Base-by-base conservation (phyloP, 192 early-diverging fungal species). In the Podila horticola region DNA sequence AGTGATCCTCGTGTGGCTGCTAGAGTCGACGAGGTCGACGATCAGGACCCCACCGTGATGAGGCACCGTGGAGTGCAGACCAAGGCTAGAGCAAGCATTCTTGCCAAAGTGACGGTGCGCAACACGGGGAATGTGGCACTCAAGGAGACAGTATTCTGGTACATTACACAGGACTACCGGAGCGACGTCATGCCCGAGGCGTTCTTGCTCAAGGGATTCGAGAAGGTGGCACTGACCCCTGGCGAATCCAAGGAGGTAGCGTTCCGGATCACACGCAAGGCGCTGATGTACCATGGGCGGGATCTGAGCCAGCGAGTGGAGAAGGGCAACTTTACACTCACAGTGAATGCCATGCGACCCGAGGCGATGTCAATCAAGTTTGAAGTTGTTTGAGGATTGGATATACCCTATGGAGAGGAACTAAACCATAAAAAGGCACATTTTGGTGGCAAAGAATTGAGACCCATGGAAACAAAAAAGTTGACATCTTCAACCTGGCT, bases 71-170 rank as follows among this genome's bases (percentile, higher is more conserved):
- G 2, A 19, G 24, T 4, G 2, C 61, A 3, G 20, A 30, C 34
- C 41, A 9, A 10, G n/a, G 72, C 58, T 2, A 76, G 72, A 24
- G 12, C 58, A 0, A 79, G 82, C 5, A 71, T 86, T 17, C 61
- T 59, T 5, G 87, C 82, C 1, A 69, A 67, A 0, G 36, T 91
- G 11, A 77, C 17, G 12, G 51, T 90, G 1, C 84, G 82, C 20
- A 90, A 90, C 76, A 76, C 74, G 7, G 83, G 88, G 11, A 67
- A 82, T 20, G 57, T 67, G 24, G 65, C 77, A 8, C 86, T 84
- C 68, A 89, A 88, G 57, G 89, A 92, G 69, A 66, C 82, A 0
- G 88, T 92, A 24, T 76, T 90, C 36, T 79, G 90, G 71, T 92
- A 88, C 34, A 84, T 89, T 26, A 70, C 82, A 36, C 90, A 92